Percentiles rank a stretch among this genome's conserved stretches.
These are phyloP conservation scores for Bothriochloa decipiens DNA, from an alignment of 176 grass and related monocot species.

Conservation along the genomic window DNA sequence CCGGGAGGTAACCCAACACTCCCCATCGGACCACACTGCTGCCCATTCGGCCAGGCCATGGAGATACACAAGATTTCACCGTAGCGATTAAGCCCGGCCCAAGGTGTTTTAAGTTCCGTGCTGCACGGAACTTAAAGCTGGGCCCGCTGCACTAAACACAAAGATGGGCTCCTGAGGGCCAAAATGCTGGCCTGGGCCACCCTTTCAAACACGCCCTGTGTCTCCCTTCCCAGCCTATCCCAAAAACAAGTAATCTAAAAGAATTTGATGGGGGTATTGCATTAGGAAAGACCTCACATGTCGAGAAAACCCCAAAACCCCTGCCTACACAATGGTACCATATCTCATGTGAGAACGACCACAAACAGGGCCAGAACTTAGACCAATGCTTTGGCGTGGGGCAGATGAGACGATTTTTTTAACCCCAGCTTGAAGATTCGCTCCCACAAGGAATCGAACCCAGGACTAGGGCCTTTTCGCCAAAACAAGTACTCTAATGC, in stretches of 20 bases:
- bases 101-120: too few species aligned
- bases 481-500: neutral
- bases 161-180: too few species aligned
- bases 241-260: neutral
- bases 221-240: conserved; percentile 1
- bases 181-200: too few species aligned
- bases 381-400: neutral
- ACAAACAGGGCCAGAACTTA: neutral
- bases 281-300: too few species aligned
- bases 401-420: neutral
- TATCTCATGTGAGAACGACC: neutral
- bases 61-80: too few species aligned
- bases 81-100: too few species aligned
- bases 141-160: too few species aligned
- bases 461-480: neutral
- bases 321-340: neutral
- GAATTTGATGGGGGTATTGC: neutral
- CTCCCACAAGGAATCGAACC: neutral
- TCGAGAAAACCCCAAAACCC: neutral
- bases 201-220: too few species aligned
- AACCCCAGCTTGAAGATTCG: neutral
- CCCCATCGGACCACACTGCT: too few species aligned
- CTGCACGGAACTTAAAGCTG: too few species aligned
- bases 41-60: too few species aligned
- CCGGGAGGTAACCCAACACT: too few species aligned